These are phyloP conservation scores for Wilcoxina mikolae DNA, from an alignment of 495 filamentous ascomycete genomes.

Conservation along the genomic window DNA sequence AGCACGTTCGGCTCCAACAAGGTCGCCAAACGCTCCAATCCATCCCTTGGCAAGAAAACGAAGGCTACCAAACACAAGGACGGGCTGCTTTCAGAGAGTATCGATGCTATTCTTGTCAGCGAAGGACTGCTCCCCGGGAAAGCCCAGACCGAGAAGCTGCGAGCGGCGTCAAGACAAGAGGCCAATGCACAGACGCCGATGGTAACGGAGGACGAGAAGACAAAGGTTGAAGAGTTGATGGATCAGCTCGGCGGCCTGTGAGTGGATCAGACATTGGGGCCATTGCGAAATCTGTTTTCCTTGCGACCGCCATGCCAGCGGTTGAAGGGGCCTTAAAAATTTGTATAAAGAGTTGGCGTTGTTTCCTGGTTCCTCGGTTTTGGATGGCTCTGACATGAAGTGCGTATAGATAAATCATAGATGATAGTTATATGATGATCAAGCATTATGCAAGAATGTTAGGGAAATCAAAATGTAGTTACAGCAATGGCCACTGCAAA, in stretches of 20 bases:
- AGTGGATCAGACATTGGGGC: background rate
- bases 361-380: background rate
- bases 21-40: background rate
- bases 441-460: too few species aligned
- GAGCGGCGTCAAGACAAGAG: background rate
- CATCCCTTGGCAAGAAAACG: background rate
- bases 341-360: background rate
- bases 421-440: background rate
- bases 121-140: background rate
- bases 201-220: background rate
- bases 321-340: background rate
- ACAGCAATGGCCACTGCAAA: too few species aligned
- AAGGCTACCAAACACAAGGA: background rate
- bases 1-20: background rate
- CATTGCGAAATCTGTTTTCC: too few species aligned
- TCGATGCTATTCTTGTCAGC: background rate
- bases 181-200: background rate
- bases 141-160: background rate
- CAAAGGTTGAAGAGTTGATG: slow-evolving; percentile 1
- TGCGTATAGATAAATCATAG: background rate
- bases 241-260: slow-evolving; percentile 1
- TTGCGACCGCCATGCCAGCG: too few species aligned
- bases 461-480: too few species aligned
- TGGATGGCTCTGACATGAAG: background rate
- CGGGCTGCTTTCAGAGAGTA: background rate